A percentile compares a stretch with the other conserved stretches of the same genome.
phyloP scores from a whole-genome alignment of 1,139 yeast species.

The Yarrowia galli region DNA sequence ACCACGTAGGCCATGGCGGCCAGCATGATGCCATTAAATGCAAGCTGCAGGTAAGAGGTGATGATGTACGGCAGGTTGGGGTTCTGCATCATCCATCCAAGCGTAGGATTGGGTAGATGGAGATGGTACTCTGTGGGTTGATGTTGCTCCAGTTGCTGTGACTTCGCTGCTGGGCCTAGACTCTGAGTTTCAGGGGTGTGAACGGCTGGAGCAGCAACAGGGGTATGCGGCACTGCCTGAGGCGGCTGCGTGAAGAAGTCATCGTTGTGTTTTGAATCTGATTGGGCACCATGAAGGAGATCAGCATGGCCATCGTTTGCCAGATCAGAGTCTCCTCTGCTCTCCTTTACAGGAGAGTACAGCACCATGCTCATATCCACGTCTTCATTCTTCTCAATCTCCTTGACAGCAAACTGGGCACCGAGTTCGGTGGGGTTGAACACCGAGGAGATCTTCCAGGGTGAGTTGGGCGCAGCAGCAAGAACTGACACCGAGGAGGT shows the following conservation, averaged over 20 bases:
- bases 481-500: neutral
- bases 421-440: constrained; percentile 33
- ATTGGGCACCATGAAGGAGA: neutral
- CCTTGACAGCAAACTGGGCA: constrained; percentile 38
- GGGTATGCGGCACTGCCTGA: neutral
- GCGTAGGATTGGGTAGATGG: constrained; percentile 32
- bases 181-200: neutral
- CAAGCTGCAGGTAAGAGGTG: constrained; percentile 73
- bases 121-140: constrained; percentile 16
- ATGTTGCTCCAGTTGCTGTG: neutral
- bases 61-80: constrained; percentile 66
- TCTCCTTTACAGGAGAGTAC: constrained; percentile 17
- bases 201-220: neutral
- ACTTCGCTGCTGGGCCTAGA: neutral
- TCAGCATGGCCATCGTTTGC: neutral
- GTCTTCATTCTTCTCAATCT: constrained; percentile 21
- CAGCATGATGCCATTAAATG: constrained; percentile 65
- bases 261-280: neutral
- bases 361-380: constrained; percentile 33
- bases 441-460: constrained; percentile 29
- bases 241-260: neutral
- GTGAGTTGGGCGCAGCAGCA: neutral
- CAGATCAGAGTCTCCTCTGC: neutral
- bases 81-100: constrained; percentile 36
- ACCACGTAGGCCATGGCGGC: constrained; percentile 61